phyloP scores from a whole-genome alignment of 768 basidiomycete genomes.

The Chalciporus pseudorubinellus region DNA sequence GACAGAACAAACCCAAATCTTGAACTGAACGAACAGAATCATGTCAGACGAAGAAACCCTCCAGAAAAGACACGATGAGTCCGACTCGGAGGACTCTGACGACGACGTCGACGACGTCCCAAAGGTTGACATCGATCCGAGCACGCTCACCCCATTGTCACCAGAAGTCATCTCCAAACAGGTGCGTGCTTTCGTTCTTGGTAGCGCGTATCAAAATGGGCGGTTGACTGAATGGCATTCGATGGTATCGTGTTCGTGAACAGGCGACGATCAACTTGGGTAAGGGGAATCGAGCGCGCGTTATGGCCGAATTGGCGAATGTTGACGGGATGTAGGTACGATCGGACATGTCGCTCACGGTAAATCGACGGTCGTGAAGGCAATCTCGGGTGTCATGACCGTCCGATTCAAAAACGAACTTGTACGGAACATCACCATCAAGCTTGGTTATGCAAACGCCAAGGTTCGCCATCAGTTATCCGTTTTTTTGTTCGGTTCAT shows the following conservation, averaged over 20 bases:
- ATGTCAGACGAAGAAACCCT: slow-evolving; percentile 73
- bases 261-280: slow-evolving; percentile 95
- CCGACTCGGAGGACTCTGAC: slow-evolving; percentile 70
- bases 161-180: slow-evolving; percentile 92
- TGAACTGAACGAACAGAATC: slow-evolving; percentile 7
- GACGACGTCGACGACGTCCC: slow-evolving; percentile 53
- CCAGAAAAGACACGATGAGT: slow-evolving; percentile 62
- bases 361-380: slow-evolving; percentile 96
- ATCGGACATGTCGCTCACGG: slow-evolving; percentile 99
- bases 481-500: slow-evolving; percentile 2
- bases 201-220: no score
- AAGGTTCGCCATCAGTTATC: slow-evolving; percentile 68
- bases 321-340: slow-evolving; percentile 57
- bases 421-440: slow-evolving; percentile 98
- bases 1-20: not conserved
- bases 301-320: slow-evolving; percentile 1
- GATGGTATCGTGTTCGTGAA: not conserved
- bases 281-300: slow-evolving; percentile 26
- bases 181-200: slow-evolving; percentile 41
- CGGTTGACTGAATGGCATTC: not conserved
- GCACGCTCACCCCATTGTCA: slow-evolving; percentile 82
- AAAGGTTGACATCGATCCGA: slow-evolving; percentile 72
- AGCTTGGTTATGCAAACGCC: slow-evolving; percentile 98
- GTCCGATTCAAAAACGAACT: slow-evolving; percentile 99
- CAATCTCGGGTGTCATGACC: slow-evolving; percentile 97